Conservation (phyloP, 2,329 filamentous ascomycete genomes). For the Ophiostoma fasciatum region DNA sequence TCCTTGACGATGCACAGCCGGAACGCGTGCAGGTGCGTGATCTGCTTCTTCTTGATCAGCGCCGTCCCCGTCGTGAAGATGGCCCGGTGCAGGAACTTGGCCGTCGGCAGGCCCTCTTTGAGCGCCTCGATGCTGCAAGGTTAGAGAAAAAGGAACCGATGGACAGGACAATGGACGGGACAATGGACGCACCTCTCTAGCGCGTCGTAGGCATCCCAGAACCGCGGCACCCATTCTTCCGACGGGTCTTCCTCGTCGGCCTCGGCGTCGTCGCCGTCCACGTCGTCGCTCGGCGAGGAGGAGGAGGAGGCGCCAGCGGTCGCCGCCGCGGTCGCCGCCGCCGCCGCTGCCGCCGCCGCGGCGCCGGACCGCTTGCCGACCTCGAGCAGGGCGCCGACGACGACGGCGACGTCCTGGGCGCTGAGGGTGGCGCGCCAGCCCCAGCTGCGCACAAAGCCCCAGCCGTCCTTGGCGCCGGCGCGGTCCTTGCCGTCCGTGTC, state of each 20-base stretch:
- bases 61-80: constrained; percentile 88
- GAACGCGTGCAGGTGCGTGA: constrained; percentile 82
- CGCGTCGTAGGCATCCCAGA: constrained; percentile 60
- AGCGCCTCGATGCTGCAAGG: constrained; percentile 53
- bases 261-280: constrained; percentile 29
- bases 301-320: too few species aligned
- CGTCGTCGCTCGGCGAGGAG: constrained; percentile 28
- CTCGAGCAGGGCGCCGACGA: constrained; percentile 83
- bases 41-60: constrained; percentile 84
- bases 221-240: constrained; percentile 51
- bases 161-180: background rate
- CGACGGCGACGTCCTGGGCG: constrained; percentile 85
- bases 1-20: constrained; percentile 94
- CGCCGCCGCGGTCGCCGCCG: constrained; percentile 14
- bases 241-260: constrained; percentile 26
- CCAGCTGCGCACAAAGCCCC: constrained; percentile 96
- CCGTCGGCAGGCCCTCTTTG: constrained; percentile 62
- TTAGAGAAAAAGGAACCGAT: background rate
- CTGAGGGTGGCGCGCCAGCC: constrained; percentile 92
- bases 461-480: constrained; percentile 69
- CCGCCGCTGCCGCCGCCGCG: constrained; percentile 18
- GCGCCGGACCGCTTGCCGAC: too few species aligned
- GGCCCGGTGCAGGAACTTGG: constrained; percentile 78
- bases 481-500: constrained; percentile 56
- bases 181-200: constrained; percentile 43